A percentile compares a stretch with the other conserved stretches of the same genome.
phyloP scores from a whole-genome alignment of 1,139 yeast species.

The Saccharomyces pastorianus region DNA sequence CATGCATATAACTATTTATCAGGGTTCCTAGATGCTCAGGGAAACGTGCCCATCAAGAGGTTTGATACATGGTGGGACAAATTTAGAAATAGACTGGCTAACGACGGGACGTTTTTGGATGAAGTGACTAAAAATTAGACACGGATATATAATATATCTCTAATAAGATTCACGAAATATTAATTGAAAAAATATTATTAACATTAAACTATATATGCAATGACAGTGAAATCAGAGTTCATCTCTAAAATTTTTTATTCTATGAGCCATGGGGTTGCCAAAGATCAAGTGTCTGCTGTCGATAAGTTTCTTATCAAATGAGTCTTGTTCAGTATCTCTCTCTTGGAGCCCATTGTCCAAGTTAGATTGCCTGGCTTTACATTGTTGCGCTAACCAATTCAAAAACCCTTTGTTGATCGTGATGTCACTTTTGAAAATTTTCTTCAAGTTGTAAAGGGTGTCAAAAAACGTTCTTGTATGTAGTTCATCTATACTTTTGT shows the following conservation, averaged over 20 bases:
- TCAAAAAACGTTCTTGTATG: slow-evolving; percentile 40
- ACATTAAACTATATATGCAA: slow-evolving; percentile 1
- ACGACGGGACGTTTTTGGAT: slow-evolving; percentile 77
- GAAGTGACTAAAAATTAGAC: slow-evolving; percentile 27
- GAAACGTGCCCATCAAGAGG: slow-evolving; percentile 78
- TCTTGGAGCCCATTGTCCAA: slow-evolving; percentile 18
- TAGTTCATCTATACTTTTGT: slow-evolving; percentile 31
- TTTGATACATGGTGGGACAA: slow-evolving; percentile 97
- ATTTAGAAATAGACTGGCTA: slow-evolving; percentile 62
- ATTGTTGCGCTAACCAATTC: slow-evolving; percentile 55
- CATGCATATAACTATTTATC: slow-evolving; percentile 87
- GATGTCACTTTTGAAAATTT: slow-evolving; percentile 15
- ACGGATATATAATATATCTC: neutral
- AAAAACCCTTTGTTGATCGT: slow-evolving; percentile 37
- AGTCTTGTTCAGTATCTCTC: slow-evolving; percentile 30
- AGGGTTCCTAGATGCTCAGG: slow-evolving; percentile 69
- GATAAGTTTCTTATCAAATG: slow-evolving; percentile 42
- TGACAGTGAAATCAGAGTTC: slow-evolving; percentile 11
- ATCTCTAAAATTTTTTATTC: slow-evolving; percentile 27
- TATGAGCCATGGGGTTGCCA: slow-evolving; percentile 66
- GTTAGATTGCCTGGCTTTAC: slow-evolving; percentile 35
- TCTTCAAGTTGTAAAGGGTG: slow-evolving; percentile 36
- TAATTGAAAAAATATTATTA: neutral
- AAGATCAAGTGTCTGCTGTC: slow-evolving; percentile 61
- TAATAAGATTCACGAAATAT: neutral